Evolutionary conservation across 2,329 filamentous ascomycete species (phyloP).

Genomic region (Clonostachys byssicola): DNA sequence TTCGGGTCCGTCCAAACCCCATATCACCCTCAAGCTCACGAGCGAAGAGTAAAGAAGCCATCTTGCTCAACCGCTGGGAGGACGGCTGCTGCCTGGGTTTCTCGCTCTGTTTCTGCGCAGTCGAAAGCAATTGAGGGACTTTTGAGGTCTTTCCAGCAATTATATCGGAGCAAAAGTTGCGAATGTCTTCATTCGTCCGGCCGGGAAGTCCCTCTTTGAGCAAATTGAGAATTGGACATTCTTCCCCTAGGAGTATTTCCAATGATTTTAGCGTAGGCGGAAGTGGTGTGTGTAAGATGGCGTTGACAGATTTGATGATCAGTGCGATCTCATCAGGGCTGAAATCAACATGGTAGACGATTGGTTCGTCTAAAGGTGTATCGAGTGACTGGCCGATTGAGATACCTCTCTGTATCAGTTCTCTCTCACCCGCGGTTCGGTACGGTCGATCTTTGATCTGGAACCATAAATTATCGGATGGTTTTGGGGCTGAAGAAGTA

Average conservation of each 20-base stretch:
- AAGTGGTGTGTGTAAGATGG: conserved; percentile 1
- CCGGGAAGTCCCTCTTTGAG: conserved; percentile 12
- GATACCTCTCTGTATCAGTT: conserved; percentile 16
- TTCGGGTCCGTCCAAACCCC: conserved; percentile 32
- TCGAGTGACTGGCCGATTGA: conserved; percentile 2
- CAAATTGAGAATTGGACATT: conserved; percentile 14
- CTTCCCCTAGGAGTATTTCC: conserved; percentile 3
- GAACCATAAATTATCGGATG: not conserved
- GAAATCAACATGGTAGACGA: conserved; percentile 42
- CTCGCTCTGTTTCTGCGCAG: conserved; percentile 6
- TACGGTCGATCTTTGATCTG: conserved; percentile 14
- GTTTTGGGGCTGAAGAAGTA: not conserved
- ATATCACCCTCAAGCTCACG: conserved; percentile 43
- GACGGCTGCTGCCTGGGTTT: conserved; percentile 1
- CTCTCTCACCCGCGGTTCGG: conserved; percentile 13
- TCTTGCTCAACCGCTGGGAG: conserved; percentile 7
- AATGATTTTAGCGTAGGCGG: conserved; percentile 1
- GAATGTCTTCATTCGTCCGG: conserved; percentile 16
- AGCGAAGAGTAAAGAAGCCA: conserved; percentile 39
- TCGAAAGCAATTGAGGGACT: conserved; percentile 14
- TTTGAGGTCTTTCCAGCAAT: conserved; percentile 9
- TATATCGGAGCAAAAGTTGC: conserved; percentile 24
- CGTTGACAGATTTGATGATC: conserved; percentile 13
- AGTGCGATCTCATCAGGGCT: conserved; percentile 25
- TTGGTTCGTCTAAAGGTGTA: conserved; percentile 3